Percentiles rank a stretch among this genome's conserved stretches.
Conservation (phyloP, 257 asterid species). For the Plantago elongata region DNA sequence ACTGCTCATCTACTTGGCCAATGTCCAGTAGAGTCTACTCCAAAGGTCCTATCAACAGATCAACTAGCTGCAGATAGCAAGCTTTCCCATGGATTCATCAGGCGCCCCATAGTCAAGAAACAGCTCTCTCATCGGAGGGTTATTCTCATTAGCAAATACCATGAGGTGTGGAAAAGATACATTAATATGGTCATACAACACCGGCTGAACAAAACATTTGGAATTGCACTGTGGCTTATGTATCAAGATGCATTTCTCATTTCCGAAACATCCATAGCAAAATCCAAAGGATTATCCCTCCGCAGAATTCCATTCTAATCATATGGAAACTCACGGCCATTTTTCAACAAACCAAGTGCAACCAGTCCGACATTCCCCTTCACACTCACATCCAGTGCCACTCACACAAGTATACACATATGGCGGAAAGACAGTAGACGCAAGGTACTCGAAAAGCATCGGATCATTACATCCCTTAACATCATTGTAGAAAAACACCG, state of each 20-base stretch:
- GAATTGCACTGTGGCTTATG: constrained; percentile 48
- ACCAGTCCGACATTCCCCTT: constrained; percentile 42
- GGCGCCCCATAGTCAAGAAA: constrained; percentile 73
- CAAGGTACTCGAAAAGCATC: constrained; percentile 41
- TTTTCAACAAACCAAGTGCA: constrained; percentile 60
- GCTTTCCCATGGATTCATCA: constrained; percentile 61
- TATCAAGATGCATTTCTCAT: constrained; percentile 61
- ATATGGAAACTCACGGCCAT: constrained; percentile 66
- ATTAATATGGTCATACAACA: constrained; percentile 62
- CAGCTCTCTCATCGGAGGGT: constrained; percentile 80
- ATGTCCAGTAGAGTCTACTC: no score
- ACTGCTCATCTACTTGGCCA: no score
- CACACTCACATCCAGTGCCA: constrained; percentile 55
- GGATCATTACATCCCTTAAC: constrained; percentile 59
- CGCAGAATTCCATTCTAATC: constrained; percentile 49
- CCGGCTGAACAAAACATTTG: constrained; percentile 69
- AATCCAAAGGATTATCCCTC: constrained; percentile 70
- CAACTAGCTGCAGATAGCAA: constrained; percentile 53
- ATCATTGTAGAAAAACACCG: constrained; percentile 60
- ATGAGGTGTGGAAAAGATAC: constrained; percentile 70
- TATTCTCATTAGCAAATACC: constrained; percentile 84
- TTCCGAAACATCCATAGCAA: constrained; percentile 56
- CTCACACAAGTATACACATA: constrained; percentile 32
- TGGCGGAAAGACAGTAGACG: constrained; percentile 45
- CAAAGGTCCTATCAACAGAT: constrained; percentile 12